phyloP scores from a whole-genome alignment of 2,329 filamentous ascomycete species.

The Xylariaceae sp. region DNA sequence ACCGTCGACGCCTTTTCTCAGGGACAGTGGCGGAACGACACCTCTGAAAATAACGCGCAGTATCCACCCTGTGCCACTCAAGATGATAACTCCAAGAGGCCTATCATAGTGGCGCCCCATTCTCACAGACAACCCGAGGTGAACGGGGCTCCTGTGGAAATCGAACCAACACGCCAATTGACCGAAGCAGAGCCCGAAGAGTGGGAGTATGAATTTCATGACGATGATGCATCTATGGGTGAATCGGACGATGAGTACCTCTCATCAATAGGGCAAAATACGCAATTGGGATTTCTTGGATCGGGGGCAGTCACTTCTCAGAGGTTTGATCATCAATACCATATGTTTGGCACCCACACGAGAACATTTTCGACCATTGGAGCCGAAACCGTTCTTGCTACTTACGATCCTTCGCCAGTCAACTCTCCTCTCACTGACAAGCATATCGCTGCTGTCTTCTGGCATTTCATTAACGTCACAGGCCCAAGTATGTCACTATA shows the following conservation, averaged over 20 bases:
- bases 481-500: conserved; percentile 82
- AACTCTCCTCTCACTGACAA: conserved; percentile 73
- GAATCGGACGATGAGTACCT: conserved; percentile 55
- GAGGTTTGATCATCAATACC: conserved; percentile 34
- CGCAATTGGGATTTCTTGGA: conserved; percentile 36
- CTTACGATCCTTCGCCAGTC: conserved; percentile 59
- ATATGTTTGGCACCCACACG: conserved; percentile 42
- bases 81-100: conserved; percentile 12
- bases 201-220: conserved; percentile 46
- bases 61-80: conserved; percentile 19
- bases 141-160: conserved; percentile 21
- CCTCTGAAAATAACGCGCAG: conserved; percentile 24
- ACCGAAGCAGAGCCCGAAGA: conserved; percentile 21
- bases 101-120: conserved; percentile 16
- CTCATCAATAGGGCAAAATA: conserved; percentile 36
- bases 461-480: conserved; percentile 86
- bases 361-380: conserved; percentile 47
- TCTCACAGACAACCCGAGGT: conserved; percentile 16
- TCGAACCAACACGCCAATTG: conserved; percentile 6
- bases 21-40: conserved; percentile 26
- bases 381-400: conserved; percentile 50
- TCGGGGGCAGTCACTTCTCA: conserved; percentile 38
- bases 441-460: conserved; percentile 76
- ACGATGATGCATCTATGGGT: conserved; percentile 58
- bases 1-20: conserved; percentile 28